Evolutionary conservation across 495 filamentous ascomycete genomes (phyloP).

Genomic region (Tuber aestivum): DNA sequence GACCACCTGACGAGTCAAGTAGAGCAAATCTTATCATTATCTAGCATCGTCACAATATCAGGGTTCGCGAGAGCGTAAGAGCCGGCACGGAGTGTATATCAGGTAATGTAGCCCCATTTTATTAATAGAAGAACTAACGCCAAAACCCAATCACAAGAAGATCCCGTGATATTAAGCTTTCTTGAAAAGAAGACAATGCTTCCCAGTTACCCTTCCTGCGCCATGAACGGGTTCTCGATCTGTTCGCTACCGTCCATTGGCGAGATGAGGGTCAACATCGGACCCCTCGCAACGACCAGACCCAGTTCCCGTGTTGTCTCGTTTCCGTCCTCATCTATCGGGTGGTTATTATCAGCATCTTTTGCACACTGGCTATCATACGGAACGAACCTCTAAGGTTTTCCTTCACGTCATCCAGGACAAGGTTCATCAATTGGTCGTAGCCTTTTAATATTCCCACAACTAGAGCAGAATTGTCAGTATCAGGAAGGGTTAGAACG

Average conservation of each 20-base stretch:
- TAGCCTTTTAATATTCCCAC: conserved; percentile 86
- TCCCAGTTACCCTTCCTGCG: conserved; percentile 50
- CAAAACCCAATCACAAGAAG: conserved; percentile 1
- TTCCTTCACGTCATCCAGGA: conserved; percentile 91
- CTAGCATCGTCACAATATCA: not conserved
- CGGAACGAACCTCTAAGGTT: conserved; percentile 63
- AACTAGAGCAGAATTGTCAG: conserved; percentile 51
- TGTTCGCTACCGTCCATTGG: conserved; percentile 91
- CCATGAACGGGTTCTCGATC: conserved; percentile 87
- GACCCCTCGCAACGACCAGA: conserved; percentile 85
- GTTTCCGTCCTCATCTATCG: conserved; percentile 83
- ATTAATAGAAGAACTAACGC: not conserved
- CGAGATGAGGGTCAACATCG: conserved; percentile 83
- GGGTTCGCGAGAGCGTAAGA: not conserved
- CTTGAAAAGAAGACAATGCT: not conserved
- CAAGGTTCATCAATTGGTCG: conserved; percentile 95
- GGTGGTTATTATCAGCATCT: conserved; percentile 16
- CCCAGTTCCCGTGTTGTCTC: conserved; percentile 75
- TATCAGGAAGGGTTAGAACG: not conserved
- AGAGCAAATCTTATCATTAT: not conserved
- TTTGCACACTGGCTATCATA: not conserved
- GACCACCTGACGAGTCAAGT: not conserved
- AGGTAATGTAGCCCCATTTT: not conserved
- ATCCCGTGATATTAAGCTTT: not conserved
- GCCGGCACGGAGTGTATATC: not conserved